These are phyloP conservation scores for Coemansia sp. DNA, from an alignment of 192 early-diverging fungal species.

Conservation along the genomic window DNA sequence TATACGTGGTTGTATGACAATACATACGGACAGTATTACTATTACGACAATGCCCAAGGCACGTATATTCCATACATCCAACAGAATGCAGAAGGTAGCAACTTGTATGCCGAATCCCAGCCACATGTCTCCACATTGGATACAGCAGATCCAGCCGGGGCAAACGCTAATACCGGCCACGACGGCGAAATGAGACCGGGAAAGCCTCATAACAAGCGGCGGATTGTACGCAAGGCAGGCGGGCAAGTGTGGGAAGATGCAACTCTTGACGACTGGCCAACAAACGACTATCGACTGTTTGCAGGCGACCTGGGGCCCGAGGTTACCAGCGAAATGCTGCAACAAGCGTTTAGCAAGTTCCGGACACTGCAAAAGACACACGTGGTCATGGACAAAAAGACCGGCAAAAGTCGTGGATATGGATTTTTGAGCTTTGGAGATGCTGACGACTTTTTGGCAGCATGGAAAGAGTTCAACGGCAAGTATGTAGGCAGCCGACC, in stretches of 20 bases:
- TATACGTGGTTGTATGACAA: constrained; percentile 48
- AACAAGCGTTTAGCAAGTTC: constrained; percentile 84
- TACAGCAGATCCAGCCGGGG: not conserved
- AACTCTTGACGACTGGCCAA: constrained; percentile 83
- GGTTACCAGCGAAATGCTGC: constrained; percentile 79
- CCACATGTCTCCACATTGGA: not conserved
- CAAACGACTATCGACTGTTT: constrained; percentile 90
- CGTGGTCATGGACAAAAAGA: constrained; percentile 83
- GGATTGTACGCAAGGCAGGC: constrained; percentile 77
- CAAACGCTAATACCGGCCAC: not conserved
- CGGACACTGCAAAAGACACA: constrained; percentile 75
- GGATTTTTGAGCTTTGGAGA: constrained; percentile 93
- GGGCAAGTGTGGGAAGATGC: constrained; percentile 94
- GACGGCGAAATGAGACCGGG: constrained; percentile 56
- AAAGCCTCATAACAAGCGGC: constrained; percentile 46
- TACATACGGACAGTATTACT: constrained; percentile 47
- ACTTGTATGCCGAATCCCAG: constrained; percentile 1
- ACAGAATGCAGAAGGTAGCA: constrained; percentile 1
- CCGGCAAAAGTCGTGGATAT: constrained; percentile 86
- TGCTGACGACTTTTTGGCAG: constrained; percentile 87
- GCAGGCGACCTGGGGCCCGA: constrained; percentile 94
- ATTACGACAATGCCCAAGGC: constrained; percentile 36
- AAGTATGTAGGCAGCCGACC: constrained; percentile 96
- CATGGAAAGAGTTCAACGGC: constrained; percentile 95
- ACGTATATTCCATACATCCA: constrained; percentile 30